phyloP scores from a whole-genome alignment of 2,329 filamentous ascomycete genomes.

The Colletotrichum paranaense region DNA sequence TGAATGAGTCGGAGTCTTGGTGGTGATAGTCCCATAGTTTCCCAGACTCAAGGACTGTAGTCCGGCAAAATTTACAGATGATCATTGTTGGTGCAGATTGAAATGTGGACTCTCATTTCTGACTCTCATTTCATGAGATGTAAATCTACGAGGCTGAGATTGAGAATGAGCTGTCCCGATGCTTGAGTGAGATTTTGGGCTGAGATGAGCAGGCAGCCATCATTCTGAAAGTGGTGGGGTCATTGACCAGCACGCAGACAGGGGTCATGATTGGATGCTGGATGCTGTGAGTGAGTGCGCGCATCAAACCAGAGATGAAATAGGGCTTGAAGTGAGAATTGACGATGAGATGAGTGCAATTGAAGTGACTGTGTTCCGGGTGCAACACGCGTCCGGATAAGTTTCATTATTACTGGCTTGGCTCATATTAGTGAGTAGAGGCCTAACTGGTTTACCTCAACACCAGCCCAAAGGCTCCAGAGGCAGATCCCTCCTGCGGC shows the following conservation, averaged over 20 bases:
- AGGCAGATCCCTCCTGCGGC: too few species aligned
- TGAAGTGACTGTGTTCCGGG: background rate
- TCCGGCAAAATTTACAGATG: slow-evolving; percentile 1
- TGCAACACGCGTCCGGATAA: too few species aligned
- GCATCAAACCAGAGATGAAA: too few species aligned
- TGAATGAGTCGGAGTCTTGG: background rate
- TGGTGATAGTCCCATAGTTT: slow-evolving; percentile 16
- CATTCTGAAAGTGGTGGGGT: background rate
- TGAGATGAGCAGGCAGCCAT: background rate
- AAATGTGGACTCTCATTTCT: too few species aligned
- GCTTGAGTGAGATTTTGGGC: background rate
- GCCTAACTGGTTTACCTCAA: too few species aligned
- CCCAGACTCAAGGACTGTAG: background rate
- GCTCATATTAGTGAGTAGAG: too few species aligned
- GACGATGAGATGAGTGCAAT: background rate
- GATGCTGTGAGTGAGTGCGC: too few species aligned
- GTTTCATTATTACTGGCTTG: too few species aligned
- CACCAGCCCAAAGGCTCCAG: too few species aligned
- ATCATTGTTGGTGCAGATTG: background rate
- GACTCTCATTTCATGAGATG: background rate
- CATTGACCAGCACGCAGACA: background rate
- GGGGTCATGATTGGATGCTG: background rate
- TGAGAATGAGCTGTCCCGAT: too few species aligned
- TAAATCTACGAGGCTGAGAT: background rate
- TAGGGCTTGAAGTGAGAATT: too few species aligned